Evolutionary conservation across 2,329 filamentous ascomycete genomes (phyloP).

Genomic region (Neobulgaria alba): DNA sequence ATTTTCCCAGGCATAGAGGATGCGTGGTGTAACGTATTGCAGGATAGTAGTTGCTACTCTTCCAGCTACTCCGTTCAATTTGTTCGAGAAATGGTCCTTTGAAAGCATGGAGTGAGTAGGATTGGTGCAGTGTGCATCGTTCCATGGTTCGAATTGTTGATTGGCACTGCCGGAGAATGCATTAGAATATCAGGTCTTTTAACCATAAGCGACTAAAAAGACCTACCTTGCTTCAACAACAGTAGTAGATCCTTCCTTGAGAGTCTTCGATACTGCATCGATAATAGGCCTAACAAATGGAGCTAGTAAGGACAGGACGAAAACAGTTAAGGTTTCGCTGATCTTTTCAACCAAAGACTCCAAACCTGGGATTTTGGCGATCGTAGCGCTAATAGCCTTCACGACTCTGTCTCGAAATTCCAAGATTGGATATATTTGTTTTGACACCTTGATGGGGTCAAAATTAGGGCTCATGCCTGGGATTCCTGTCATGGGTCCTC

Average conservation of each 20-base stretch:
- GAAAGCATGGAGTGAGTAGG: constrained; percentile 76
- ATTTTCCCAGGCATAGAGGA: constrained; percentile 92
- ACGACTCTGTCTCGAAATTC: constrained; percentile 92
- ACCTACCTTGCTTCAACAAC: constrained; percentile 48
- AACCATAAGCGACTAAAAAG: background rate
- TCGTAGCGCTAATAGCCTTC: constrained; percentile 72
- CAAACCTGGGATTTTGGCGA: constrained; percentile 86
- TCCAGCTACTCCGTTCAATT: constrained; percentile 70
- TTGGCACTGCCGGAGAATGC: constrained; percentile 45
- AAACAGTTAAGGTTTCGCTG: constrained; percentile 83
- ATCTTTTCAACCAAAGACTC: constrained; percentile 90
- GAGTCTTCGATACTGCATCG: constrained; percentile 68
- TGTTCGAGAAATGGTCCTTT: constrained; percentile 77
- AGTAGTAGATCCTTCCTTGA: constrained; percentile 78
- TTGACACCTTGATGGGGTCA: constrained; percentile 67
- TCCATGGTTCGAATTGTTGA: constrained; percentile 74
- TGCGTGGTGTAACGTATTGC: constrained; percentile 74
- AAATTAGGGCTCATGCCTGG: constrained; percentile 69
- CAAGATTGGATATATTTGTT: constrained; percentile 89
- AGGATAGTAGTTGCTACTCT: constrained; percentile 66
- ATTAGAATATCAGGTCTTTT: constrained; percentile 5
- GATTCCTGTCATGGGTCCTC: constrained; percentile 40
- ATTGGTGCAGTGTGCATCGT: constrained; percentile 63
- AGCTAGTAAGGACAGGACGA: constrained; percentile 81
- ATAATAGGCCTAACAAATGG: constrained; percentile 92